These are phyloP conservation scores for Ceriops tagal DNA, from an alignment of 345 rosid species.

Conservation along the genomic window DNA sequence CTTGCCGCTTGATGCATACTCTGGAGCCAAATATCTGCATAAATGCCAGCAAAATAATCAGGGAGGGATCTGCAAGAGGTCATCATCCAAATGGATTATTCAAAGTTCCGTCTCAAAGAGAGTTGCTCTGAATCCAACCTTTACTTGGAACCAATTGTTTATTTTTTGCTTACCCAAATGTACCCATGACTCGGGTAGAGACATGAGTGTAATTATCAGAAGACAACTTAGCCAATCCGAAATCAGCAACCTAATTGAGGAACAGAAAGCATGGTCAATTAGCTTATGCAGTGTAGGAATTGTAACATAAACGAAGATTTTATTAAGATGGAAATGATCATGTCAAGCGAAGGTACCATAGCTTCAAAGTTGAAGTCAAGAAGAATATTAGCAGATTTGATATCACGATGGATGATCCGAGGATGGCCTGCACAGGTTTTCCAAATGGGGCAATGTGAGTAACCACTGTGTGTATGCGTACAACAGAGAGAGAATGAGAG, in stretches of 20 bases:
- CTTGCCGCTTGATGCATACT: slow-evolving; percentile 89
- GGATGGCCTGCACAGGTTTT: slow-evolving; percentile 66
- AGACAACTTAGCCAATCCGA: slow-evolving; percentile 90
- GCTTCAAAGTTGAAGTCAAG: slow-evolving; percentile 83
- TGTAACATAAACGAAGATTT: not conserved
- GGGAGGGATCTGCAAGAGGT: not conserved
- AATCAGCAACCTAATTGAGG: slow-evolving; percentile 75
- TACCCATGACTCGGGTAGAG: slow-evolving; percentile 97
- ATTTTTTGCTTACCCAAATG: slow-evolving; percentile 59
- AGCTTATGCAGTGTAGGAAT: not conserved
- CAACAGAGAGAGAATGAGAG: not conserved
- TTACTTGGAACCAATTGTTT: not conserved
- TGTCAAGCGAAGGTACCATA: slow-evolving; percentile 41
- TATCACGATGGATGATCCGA: slow-evolving; percentile 85
- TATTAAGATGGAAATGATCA: too few relatives aligned
- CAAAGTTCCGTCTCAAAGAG: not conserved
- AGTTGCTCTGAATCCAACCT: not conserved
- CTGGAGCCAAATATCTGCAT: slow-evolving; percentile 90
- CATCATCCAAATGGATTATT: not conserved
- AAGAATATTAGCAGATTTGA: slow-evolving; percentile 84
- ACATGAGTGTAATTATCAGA: slow-evolving; percentile 85
- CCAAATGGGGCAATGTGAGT: not conserved
- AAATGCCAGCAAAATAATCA: not conserved
- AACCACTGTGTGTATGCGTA: not conserved
- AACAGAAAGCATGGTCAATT: not conserved